Conservation (phyloP, 2,329 filamentous ascomycete species). For the Aureobasidium zeae region DNA sequence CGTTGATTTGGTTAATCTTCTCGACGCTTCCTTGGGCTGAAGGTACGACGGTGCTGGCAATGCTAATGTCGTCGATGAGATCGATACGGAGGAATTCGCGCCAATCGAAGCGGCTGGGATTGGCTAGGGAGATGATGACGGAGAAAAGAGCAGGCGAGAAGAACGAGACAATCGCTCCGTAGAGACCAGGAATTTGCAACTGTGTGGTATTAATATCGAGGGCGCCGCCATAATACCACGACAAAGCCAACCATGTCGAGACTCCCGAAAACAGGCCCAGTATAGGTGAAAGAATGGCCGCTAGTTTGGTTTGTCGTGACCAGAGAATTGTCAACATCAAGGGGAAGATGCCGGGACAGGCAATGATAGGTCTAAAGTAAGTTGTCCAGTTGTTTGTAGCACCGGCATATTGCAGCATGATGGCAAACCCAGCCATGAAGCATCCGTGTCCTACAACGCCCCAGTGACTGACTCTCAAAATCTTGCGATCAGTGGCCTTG, state of each 20-base stretch:
- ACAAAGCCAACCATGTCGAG: constrained; percentile 37
- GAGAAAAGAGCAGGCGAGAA: constrained; percentile 41
- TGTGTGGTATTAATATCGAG: constrained; percentile 36
- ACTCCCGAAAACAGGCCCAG: constrained; percentile 38
- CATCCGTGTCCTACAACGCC: constrained; percentile 39
- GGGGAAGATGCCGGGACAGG: constrained; percentile 39
- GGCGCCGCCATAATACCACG: constrained; percentile 32
- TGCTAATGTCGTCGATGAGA: constrained; percentile 33
- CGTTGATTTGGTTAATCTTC: neutral
- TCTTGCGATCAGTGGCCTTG: constrained; percentile 34
- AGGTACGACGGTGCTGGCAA: constrained; percentile 18
- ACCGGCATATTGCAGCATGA: constrained; percentile 41
- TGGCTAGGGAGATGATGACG: constrained; percentile 33
- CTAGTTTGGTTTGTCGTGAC: constrained; percentile 38
- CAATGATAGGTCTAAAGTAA: constrained; percentile 35
- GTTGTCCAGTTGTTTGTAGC: constrained; percentile 41
- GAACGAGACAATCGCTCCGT: constrained; percentile 37
- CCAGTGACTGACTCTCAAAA: constrained; percentile 39
- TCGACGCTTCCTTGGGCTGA: constrained; percentile 6
- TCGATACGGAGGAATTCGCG: constrained; percentile 40
- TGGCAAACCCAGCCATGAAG: constrained; percentile 41
- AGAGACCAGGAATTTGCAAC: constrained; percentile 35
- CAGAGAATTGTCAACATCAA: constrained; percentile 38
- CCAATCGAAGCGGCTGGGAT: constrained; percentile 33
- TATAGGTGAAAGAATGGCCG: constrained; percentile 38